A percentile compares a stretch with the other conserved stretches of the same genome.
Evolutionary conservation across 83 land plant genomes (phyloP).

Genomic region (Larix sibirica): DNA sequence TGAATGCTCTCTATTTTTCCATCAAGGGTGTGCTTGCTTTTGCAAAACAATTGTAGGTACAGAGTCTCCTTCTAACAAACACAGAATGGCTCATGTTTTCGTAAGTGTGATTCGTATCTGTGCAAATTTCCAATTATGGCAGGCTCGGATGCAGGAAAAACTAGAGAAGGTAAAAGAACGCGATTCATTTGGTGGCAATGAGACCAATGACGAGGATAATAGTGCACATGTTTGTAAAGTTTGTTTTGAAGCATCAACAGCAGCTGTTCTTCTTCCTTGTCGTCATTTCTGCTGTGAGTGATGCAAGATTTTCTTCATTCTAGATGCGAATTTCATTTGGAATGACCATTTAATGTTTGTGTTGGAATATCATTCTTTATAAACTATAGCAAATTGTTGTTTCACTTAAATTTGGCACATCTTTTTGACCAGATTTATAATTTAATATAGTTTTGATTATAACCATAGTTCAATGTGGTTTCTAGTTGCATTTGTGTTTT

Average conservation of each 20-base stretch:
- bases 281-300: constrained; percentile 89
- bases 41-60: not conserved
- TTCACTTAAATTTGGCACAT: not conserved
- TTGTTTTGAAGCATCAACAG: constrained; percentile 85
- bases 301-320: not conserved
- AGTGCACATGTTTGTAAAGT: constrained; percentile 86
- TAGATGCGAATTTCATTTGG: not conserved
- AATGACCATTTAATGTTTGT: not conserved
- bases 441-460: not conserved
- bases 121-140: constrained; percentile 16
- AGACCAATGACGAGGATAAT: constrained; percentile 37
- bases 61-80: not conserved
- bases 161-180: constrained; percentile 51
- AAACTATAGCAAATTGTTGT: not conserved
- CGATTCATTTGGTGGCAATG: constrained; percentile 24
- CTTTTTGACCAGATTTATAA: not conserved
- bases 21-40: not conserved
- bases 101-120: constrained; percentile 5
- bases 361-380: not conserved
- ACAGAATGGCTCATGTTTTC: not conserved
- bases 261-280: constrained; percentile 89
- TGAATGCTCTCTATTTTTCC: not conserved
- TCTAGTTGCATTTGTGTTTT: not conserved
- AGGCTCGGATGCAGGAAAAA: constrained; percentile 72
- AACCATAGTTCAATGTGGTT: not conserved